Evolutionary conservation across 1,284 basidiomycete genomes (phyloP).

Genomic region (Cutaneotrichosporon cutaneum): DNA sequence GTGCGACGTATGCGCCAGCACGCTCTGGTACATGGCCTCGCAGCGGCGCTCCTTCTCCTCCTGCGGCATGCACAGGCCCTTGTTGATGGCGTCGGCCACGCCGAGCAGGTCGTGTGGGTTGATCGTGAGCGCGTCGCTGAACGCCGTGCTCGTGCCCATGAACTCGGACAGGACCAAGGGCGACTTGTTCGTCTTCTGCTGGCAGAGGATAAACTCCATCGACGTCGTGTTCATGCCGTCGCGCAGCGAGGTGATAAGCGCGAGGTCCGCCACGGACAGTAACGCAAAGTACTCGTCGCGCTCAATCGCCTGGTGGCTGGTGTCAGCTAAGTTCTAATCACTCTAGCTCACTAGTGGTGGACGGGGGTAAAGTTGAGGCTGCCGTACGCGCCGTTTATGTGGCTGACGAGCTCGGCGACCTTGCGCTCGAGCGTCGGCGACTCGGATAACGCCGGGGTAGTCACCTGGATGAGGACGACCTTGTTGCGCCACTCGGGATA

Average conservation of each 20-base stretch:
- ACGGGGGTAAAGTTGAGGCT: slow-evolving; percentile 94
- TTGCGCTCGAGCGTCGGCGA: slow-evolving; percentile 91
- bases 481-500: slow-evolving; percentile 97
- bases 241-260: slow-evolving; percentile 90
- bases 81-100: slow-evolving; percentile 91
- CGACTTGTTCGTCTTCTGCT: slow-evolving; percentile 72
- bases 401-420: slow-evolving; percentile 90
- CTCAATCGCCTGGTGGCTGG: slow-evolving; percentile 91
- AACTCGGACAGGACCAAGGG: slow-evolving; percentile 94
- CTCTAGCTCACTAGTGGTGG: slow-evolving; percentile 79
- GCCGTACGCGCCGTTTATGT: slow-evolving; percentile 96
- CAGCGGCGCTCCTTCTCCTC: slow-evolving; percentile 78
- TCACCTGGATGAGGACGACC: slow-evolving; percentile 72
- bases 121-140: slow-evolving; percentile 52
- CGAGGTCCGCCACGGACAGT: slow-evolving; percentile 90
- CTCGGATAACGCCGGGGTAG: slow-evolving; percentile 90
- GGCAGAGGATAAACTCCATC: slow-evolving; percentile 97
- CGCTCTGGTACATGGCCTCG: slow-evolving; percentile 72
- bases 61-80: slow-evolving; percentile 76
- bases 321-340: slow-evolving; percentile 11
- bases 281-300: slow-evolving; percentile 98
- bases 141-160: slow-evolving; percentile 73
- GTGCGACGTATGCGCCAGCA: slow-evolving; percentile 90
- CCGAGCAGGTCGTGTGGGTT: slow-evolving; percentile 62
- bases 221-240: slow-evolving; percentile 99